Percentiles rank a stretch among this genome's conserved stretches.
Conservation (phyloP, 2,329 filamentous ascomycete species). For the Calonectria honghensis region DNA sequence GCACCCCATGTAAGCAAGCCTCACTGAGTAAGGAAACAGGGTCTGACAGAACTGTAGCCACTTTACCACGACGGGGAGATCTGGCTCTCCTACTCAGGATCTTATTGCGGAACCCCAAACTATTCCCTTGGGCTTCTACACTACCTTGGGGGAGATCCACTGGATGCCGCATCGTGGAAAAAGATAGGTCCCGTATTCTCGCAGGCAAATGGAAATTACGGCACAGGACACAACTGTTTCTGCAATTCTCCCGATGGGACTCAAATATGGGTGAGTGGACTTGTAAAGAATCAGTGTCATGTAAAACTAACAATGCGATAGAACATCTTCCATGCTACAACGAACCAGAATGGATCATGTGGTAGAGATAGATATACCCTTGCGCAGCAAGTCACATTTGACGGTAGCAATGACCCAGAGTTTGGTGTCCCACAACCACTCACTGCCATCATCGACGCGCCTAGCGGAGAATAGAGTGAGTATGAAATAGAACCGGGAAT, state of each 20-base stretch:
- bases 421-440: conserved; percentile 16
- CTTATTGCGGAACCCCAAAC: conserved; percentile 14
- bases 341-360: background rate
- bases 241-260: conserved; percentile 4
- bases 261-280: conserved; percentile 18
- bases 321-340: conserved; percentile 10
- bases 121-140: conserved; percentile 3
- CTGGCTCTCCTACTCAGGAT: conserved; percentile 16
- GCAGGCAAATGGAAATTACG: conserved; percentile 12
- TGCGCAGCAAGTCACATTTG: conserved; percentile 5
- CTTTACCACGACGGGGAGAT: conserved; percentile 10
- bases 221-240: conserved; percentile 8
- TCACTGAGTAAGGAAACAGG: background rate
- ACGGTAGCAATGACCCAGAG: background rate
- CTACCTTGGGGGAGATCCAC: conserved; percentile 7
- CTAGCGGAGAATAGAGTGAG: background rate
- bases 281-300: too few species aligned
- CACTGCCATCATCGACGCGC: conserved; percentile 1
- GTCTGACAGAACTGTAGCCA: background rate
- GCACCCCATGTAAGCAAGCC: background rate
- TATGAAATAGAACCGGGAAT: background rate
- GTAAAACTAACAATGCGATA: background rate
- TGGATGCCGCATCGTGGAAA: background rate
- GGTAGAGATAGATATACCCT: conserved; percentile 9
- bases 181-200: conserved; percentile 3